A percentile compares a stretch with the other conserved stretches of the same genome.
Evolutionary conservation across 2,329 filamentous ascomycete genomes (phyloP).

Genomic region (Alternaria arbusti): DNA sequence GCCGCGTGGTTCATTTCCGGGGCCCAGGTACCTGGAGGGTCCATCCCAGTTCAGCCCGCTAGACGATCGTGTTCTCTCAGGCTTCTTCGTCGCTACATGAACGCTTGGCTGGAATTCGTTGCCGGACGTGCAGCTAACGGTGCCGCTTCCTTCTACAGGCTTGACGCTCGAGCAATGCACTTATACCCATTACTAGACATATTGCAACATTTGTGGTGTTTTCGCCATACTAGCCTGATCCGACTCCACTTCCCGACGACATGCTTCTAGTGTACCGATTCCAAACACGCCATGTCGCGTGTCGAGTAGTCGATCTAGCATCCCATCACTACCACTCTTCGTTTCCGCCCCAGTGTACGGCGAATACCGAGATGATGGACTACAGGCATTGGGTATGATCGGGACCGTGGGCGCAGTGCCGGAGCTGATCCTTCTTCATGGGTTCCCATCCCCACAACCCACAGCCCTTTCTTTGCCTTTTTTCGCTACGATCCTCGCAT

Average conservation of each 20-base stretch:
- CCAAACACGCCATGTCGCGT: conserved; percentile 8
- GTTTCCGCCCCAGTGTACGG: neutral
- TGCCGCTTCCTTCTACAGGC: neutral
- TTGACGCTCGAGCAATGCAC: neutral
- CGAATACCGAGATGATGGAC: conserved; percentile 1
- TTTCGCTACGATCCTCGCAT: neutral
- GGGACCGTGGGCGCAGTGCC: neutral
- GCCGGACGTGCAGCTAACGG: neutral
- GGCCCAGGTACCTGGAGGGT: neutral
- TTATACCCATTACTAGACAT: neutral
- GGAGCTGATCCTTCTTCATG: conserved; percentile 1
- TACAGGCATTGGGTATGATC: neutral
- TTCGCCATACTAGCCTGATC: neutral
- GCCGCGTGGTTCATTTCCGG: conserved; percentile 5
- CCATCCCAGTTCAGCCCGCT: neutral
- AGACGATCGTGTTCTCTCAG: neutral
- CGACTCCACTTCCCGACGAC: neutral
- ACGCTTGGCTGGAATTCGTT: neutral
- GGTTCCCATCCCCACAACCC: neutral
- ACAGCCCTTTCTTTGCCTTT: neutral
- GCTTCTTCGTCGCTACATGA: neutral
- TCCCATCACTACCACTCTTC: conserved; percentile 1
- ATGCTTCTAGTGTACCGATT: neutral
- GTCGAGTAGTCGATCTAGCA: neutral
- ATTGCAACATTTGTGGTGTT: neutral